Base-by-base conservation (phyloP, 2,329 filamentous ascomycete genomes). In the Aaosphaeria pasadenensis region DNA sequence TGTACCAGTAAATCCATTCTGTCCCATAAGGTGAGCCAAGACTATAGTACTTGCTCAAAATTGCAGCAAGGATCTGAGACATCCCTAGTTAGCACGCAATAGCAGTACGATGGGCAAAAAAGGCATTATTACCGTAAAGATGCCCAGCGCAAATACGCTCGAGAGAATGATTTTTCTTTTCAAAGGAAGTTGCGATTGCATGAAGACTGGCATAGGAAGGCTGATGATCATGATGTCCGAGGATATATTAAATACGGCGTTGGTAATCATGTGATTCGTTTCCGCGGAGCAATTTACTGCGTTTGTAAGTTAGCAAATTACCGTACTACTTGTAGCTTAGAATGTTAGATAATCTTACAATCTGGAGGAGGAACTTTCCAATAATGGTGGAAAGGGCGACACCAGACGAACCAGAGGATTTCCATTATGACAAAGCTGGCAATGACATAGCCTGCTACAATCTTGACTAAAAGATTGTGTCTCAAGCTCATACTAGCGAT, bases 151-250 rank as follows among this genome's bases (percentile, higher is more conserved):
- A 62, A 86, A 84, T 46, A 85, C 75, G 40, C 67, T 72, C 48
- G 78, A 75, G 0, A 85, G 71, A 1, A 82, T 74, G 1, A 81
- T 42, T 58, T 85, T 85, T 42, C 79, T 70, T 39, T 69, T 67
- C 48, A 69, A 59, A 0, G 73, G 74, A 5, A 78, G 58, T 3
- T 67, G 57, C 39, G 71, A 69, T 11, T 70, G 63, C 32, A 77
- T 57, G 45, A 77, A 72, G 63, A 78, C 74, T 4, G 73, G 74
- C 1, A 77, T 60, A 3, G 69, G 72, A 36, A 78, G 72, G 17
- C 57, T 63, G 11, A 77, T 59, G 64, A 77, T 75, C 46, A 72
- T 57, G n/a, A 72, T 32, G 46, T 78, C 75, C 2, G 73, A 76
- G 7, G 69, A 72, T 32, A 78, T 64, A 54, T 77, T 77, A 58